Conservation (phyloP, 371 early-diverging fungal genomes). For the Mucor indicus region DNA sequence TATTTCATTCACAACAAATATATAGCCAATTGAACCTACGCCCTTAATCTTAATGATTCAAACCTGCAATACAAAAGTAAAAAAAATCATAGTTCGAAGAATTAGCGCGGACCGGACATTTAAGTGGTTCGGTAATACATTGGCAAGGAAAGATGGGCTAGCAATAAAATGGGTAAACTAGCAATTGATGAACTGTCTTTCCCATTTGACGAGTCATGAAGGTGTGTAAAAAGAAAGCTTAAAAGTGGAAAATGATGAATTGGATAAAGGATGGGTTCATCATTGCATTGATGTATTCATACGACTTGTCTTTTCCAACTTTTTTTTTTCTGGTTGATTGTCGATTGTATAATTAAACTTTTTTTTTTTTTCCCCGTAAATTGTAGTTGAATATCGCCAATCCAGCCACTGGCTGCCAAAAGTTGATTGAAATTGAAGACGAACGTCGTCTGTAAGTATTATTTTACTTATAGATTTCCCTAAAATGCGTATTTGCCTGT, state of each 20-base stretch:
- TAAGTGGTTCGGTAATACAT: too few species aligned
- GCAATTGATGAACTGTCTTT: conserved; percentile 23
- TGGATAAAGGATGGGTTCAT: conserved; percentile 1
- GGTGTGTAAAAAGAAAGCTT: conserved; percentile 8
- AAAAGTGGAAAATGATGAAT: conserved; percentile 2
- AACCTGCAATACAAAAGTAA: too few species aligned
- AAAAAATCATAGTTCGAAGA: too few species aligned
- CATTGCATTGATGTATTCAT: neutral
- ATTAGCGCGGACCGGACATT: too few species aligned
- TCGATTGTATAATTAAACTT: neutral
- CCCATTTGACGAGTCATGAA: conserved; percentile 32
- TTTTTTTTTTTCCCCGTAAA: neutral
- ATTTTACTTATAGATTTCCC: too few species aligned
- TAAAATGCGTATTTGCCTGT: too few species aligned
- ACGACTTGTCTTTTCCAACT: neutral
- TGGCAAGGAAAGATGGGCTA: too few species aligned
- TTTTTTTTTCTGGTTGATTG: neutral
- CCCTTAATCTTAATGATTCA: too few species aligned
- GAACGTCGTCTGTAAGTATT: conserved; percentile 83
- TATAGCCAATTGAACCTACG: too few species aligned
- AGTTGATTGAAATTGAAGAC: conserved; percentile 93
- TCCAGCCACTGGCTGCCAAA: conserved; percentile 97
- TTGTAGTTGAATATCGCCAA: conserved; percentile 93
- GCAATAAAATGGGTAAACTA: conserved; percentile 18
- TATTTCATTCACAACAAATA: too few species aligned